Base-by-base conservation (phyloP, 768 basidiomycete species). In the Leccinum boreale region DNA sequence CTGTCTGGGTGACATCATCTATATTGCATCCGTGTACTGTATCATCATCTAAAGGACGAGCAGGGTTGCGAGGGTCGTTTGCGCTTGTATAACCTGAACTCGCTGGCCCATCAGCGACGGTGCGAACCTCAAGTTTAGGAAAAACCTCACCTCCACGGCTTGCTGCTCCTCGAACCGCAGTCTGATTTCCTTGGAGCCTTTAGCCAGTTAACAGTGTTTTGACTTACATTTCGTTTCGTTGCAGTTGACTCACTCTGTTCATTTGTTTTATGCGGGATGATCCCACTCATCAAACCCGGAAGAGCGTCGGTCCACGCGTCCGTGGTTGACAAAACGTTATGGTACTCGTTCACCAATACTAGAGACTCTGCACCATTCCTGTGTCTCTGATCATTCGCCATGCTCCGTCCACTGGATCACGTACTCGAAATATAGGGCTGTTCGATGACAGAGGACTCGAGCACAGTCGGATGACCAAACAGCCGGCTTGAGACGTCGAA, bases 131-230 rank as follows among this genome's bases (percentile, higher is more conserved):
- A 15, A 9, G 21, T 28, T 28, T 14, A 7, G 29, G 15, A 12
- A 35, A 35, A 54, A 31, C 1, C 65, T 56, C 64, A 92, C 92
- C 79, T 95, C 89, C 63, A 99, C 72, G 44, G 94, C 92, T 73
- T 98, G 96, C 71, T 91, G 80, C 31, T 97, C 94, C 74, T 97
- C 93, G 59, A 99, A 72, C 70, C 94, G 81, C 68, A 26, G 26
- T 26, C 26, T 26, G 26, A 26, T 29, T 83, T 79, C 62, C 96
- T 79, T 10, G 94, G 3, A 29, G 28, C 28, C 28, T 10, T 3
- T 29, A 29, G 28, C 28, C 11, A 12, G 44, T 98, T 96, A 35
- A 26, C 26, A 26, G 1, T 17, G 39, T 17, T 29, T 15, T 47
- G 12, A 28, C 62, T 68, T 55, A 69, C 8, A 14, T 10, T 10